These are phyloP conservation scores for Trichocladium antarcticum DNA, from an alignment of 495 filamentous ascomycete species.

Conservation along the genomic window DNA sequence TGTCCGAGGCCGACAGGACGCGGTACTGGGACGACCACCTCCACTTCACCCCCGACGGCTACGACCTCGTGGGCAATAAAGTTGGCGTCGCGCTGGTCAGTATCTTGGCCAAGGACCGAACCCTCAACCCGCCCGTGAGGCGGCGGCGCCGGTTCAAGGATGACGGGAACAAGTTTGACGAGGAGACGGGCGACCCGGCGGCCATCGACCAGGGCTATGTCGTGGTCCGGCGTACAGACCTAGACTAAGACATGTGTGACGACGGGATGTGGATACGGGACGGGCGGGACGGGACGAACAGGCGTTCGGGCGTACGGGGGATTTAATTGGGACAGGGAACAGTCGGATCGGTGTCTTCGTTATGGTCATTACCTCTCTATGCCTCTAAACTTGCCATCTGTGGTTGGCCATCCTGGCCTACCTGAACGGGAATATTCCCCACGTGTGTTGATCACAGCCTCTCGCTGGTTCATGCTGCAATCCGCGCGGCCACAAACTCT, in stretches of 20 bases:
- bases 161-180: constrained; percentile 32
- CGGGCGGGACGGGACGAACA: neutral
- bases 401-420: neutral
- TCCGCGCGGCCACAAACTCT: constrained; percentile 27
- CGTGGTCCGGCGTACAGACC: constrained; percentile 33
- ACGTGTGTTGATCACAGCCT: neutral
- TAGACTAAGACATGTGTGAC: constrained; percentile 25
- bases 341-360: neutral
- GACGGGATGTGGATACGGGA: constrained; percentile 8
- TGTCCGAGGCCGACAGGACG: constrained; percentile 32
- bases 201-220: constrained; percentile 37
- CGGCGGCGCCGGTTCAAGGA: constrained; percentile 22
- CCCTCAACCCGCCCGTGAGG: constrained; percentile 18
- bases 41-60: constrained; percentile 49
- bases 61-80: constrained; percentile 46
- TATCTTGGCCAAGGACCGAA: constrained; percentile 31
- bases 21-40: constrained; percentile 51
- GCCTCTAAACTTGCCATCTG: neutral
- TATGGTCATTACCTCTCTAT: constrained; percentile 8
- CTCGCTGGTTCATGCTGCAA: constrained; percentile 9
- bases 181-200: constrained; percentile 32
- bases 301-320: neutral
- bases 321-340: neutral
- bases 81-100: constrained; percentile 39
- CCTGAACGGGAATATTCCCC: neutral